These are phyloP conservation scores for Capsella rubella DNA, from an alignment of 441 rosid species.

Conservation along the genomic window DNA sequence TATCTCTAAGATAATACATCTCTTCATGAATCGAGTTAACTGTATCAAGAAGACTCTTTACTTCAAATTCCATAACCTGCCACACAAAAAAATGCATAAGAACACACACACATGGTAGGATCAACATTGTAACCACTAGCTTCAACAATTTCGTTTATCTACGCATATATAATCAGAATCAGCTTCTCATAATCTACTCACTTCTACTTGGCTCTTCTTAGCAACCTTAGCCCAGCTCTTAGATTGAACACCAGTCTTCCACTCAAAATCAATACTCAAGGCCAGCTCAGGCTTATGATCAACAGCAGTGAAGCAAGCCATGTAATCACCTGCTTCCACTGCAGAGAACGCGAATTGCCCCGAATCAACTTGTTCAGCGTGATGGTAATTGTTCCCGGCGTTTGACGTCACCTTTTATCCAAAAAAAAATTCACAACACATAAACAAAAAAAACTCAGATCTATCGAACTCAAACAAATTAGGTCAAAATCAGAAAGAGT, in stretches of 20 bases:
- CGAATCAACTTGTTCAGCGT: slow-evolving; percentile 58
- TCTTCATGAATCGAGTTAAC: slow-evolving; percentile 67
- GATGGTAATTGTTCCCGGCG: slow-evolving; percentile 60
- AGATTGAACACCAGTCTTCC: slow-evolving; percentile 76
- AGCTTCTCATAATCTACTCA: slow-evolving; percentile 38
- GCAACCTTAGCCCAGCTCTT: slow-evolving; percentile 74
- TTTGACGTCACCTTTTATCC: slow-evolving; percentile 60
- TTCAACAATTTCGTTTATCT: not conserved
- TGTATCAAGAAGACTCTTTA: slow-evolving; percentile 63
- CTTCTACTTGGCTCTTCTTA: slow-evolving; percentile 74
- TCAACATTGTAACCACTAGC: not conserved
- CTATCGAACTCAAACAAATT: slow-evolving; percentile 1
- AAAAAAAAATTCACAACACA: not conserved
- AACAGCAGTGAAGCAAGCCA: slow-evolving; percentile 67
- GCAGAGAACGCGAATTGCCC: slow-evolving; percentile 78
- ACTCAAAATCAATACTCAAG: slow-evolving; percentile 64
- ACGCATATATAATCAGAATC: not conserved
- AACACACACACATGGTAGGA: not conserved
- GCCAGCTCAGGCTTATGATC: slow-evolving; percentile 55
- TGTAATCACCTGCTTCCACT: slow-evolving; percentile 69
- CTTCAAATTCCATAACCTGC: slow-evolving; percentile 67
- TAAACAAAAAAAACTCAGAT: slow-evolving; percentile 34
- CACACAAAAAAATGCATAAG: slow-evolving; percentile 17
- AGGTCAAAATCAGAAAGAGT: slow-evolving; percentile 12
- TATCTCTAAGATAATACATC: slow-evolving; percentile 75